Percentiles rank a stretch among this genome's conserved stretches.
These are phyloP conservation scores for Prunus mira DNA, from an alignment of 306 rosid species.

Conservation along the genomic window DNA sequence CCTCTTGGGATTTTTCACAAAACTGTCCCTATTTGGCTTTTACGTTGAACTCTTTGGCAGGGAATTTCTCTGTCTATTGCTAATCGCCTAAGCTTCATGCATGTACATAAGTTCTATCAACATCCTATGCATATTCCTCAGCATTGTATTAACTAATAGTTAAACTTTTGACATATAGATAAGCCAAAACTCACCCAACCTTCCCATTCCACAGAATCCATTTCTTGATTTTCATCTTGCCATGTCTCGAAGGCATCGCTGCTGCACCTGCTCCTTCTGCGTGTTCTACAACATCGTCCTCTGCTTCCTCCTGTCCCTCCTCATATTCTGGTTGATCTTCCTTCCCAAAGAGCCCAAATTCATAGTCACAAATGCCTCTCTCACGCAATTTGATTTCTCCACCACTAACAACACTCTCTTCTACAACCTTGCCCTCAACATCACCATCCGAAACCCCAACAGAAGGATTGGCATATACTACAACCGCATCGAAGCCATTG, in stretches of 20 bases:
- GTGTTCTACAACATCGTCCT: conserved; percentile 15
- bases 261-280: background rate
- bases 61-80: no score
- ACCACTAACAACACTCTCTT: conserved; percentile 19
- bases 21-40: background rate
- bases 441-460: conserved; percentile 58
- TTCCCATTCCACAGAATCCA: background rate
- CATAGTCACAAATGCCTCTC: conserved; percentile 41
- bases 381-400: conserved; percentile 35
- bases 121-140: background rate
- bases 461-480: conserved; percentile 44
- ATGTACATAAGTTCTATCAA: no score
- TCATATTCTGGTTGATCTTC: conserved; percentile 49
- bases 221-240: background rate
- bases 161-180: no score
- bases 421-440: conserved; percentile 14
- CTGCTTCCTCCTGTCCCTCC: conserved; percentile 13
- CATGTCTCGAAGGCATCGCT: background rate
- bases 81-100: no score
- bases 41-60: background rate
- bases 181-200: background rate
- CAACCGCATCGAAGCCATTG: conserved; percentile 39
- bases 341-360: conserved; percentile 46
- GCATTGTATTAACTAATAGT: background rate
- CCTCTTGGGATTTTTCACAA: background rate